Evolutionary conservation across 1,139 yeast species (phyloP), one percentile per base, ranked within the genome.

Genomic region (Starmera stellimalicola): DNA sequence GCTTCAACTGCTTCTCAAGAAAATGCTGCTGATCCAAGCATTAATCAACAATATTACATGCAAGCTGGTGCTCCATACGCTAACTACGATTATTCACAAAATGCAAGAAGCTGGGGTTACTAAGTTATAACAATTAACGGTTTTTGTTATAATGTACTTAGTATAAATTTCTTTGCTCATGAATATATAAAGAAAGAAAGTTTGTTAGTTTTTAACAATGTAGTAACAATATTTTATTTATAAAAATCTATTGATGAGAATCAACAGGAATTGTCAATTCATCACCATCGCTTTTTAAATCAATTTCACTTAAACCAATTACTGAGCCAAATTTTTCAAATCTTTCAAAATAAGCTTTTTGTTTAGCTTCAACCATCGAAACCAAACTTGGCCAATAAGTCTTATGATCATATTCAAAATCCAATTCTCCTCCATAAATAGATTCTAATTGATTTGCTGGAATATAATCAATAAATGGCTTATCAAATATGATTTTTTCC

Each of bases 401-500:
- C 15, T 70, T 75, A 50, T 87, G 95, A 32, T 65, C 64, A 51
- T 87, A 88, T 34, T 76, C 81, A 54, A 87, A 87, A 45, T 82
- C 82, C 24, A 84, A 73, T 18, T 62, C 56, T 4, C 31, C 31
- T 10, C 96, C 97, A 51, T 83, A 87, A 33, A 79, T 83, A 41
- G 72, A 65, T 48, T 84, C 95, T 35, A 88, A 65, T 54, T 85
- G 95, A 37, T 73, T 73, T 18, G 61, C 57, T 7, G 94, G 94
- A 10, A 87, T 87, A 50, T 78, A 84, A 27, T 82, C 67, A 26
- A 75, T 76, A 56, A 87, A 82, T 5, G 94, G 93, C 48, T 85
- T 84, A 53, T 82, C 91, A 54, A 76, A 87, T 5, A 84, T 82
- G 18, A 88, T 74, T 59, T 88, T 88, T 55, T 84, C 93, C 44